These are phyloP conservation scores for Rhodofomes roseus DNA, from an alignment of 1,284 basidiomycete genomes.

Conservation along the genomic window DNA sequence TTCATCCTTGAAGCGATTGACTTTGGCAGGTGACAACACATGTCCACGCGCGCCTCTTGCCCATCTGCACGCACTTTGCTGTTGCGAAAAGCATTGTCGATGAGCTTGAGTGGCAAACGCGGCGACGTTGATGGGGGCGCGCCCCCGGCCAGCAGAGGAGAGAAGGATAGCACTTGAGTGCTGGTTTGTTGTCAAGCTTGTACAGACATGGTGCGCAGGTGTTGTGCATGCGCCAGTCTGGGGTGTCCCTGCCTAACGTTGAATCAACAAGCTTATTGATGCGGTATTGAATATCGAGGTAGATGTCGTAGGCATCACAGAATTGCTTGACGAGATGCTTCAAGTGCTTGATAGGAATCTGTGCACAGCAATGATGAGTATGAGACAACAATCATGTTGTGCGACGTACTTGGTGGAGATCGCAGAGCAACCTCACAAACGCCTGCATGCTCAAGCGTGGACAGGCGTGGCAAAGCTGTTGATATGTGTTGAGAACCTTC, in stretches of 20 bases:
- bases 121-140: too few species aligned
- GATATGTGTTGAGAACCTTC: slow-evolving; percentile 14
- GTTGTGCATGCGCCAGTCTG: slow-evolving; percentile 23
- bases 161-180: slow-evolving; percentile 12
- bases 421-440: slow-evolving; percentile 11
- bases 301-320: slow-evolving; percentile 26
- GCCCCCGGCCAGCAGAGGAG: too few species aligned
- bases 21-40: slow-evolving; percentile 16
- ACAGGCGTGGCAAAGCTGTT: slow-evolving; percentile 17
- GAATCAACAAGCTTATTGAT: slow-evolving; percentile 17
- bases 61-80: slow-evolving; percentile 10
- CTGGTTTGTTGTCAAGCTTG: slow-evolving; percentile 20
- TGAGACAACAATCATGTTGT: too few species aligned
- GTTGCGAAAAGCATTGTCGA: slow-evolving; percentile 9
- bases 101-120: slow-evolving; percentile 26
- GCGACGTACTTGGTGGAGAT: slow-evolving; percentile 17
- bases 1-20: slow-evolving; percentile 22
- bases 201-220: slow-evolving; percentile 27
- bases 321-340: slow-evolving; percentile 14
- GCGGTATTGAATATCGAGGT: slow-evolving; percentile 11
- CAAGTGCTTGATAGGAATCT: slow-evolving; percentile 6
- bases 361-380: not conserved
- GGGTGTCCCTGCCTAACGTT: slow-evolving; percentile 15
- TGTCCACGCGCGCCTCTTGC: slow-evolving; percentile 5
- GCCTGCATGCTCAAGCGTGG: slow-evolving; percentile 22